A percentile compares a stretch with the other conserved stretches of the same genome.
Evolutionary conservation across 495 filamentous ascomycete species (phyloP).

Genomic region (Neurospora sp.): DNA sequence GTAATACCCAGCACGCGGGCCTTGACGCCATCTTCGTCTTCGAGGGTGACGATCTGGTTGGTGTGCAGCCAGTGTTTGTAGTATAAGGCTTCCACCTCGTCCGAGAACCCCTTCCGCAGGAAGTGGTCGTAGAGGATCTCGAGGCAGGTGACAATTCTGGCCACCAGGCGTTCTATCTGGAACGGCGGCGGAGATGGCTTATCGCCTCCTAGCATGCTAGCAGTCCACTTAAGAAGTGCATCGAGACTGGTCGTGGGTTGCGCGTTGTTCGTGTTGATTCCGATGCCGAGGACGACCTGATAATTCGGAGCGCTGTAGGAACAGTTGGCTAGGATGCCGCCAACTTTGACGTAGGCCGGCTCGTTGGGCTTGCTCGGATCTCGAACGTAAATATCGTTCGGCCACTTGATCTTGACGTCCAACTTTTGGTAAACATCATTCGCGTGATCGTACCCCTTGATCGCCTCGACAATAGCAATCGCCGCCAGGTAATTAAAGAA

Average conservation of each 20-base stretch:
- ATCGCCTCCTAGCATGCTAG: conserved; percentile 8
- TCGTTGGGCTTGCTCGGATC: conserved; percentile 52
- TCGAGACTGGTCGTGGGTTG: conserved; percentile 82
- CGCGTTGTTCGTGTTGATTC: conserved; percentile 77
- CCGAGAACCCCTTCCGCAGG: conserved; percentile 58
- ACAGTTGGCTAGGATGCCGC: conserved; percentile 87
- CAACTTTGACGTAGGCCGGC: conserved; percentile 76
- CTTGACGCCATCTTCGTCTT: conserved; percentile 65
- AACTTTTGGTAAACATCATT: conserved; percentile 46
- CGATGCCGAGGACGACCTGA: conserved; percentile 80
- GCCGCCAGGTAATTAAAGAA: conserved; percentile 92
- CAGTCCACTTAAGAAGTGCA: conserved; percentile 42
- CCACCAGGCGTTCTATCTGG: conserved; percentile 71
- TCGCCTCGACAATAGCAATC: conserved; percentile 78
- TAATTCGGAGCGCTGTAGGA: conserved; percentile 65
- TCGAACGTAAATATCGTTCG: conserved; percentile 86
- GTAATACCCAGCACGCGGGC: conserved; percentile 87
- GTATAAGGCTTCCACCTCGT: conserved; percentile 63
- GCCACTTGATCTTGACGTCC: conserved; percentile 90
- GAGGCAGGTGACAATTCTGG: conserved; percentile 69
- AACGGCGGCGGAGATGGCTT: conserved; percentile 39
- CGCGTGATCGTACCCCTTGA: conserved; percentile 60
- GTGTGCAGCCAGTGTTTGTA: conserved; percentile 85
- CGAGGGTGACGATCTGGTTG: conserved; percentile 80
- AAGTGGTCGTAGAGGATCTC: conserved; percentile 72